Percentiles rank a stretch among this genome's conserved stretches.
phyloP scores from a whole-genome alignment of 2,329 filamentous ascomycete species.

The Colletotrichum abscissum region DNA sequence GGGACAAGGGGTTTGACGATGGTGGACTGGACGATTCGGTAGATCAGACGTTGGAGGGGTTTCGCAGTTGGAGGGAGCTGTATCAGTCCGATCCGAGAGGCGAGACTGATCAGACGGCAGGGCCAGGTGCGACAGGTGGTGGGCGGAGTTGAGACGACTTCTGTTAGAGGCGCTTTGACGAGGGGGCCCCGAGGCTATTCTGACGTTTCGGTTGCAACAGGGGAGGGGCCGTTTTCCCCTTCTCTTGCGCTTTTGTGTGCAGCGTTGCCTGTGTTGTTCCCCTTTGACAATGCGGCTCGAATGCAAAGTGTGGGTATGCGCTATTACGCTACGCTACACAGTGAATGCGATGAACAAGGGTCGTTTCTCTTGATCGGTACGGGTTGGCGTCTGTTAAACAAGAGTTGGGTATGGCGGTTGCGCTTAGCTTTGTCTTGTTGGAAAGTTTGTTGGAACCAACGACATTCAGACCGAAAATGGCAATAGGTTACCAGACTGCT shows the following conservation, averaged over 20 bases:
- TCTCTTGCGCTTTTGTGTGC: background rate
- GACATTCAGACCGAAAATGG: background rate
- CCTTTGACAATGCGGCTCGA: constrained; percentile 11
- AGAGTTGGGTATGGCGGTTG: background rate
- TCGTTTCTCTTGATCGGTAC: background rate
- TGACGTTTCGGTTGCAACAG: constrained; percentile 52
- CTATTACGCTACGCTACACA: background rate
- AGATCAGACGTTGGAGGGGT: constrained; percentile 60
- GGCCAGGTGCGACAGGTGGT: constrained; percentile 40
- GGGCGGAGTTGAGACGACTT: constrained; percentile 54
- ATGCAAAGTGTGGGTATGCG: background rate
- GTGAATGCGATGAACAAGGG: constrained; percentile 14
- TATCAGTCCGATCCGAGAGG: constrained; percentile 37
- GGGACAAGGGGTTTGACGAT: constrained; percentile 2
- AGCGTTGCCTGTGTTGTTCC: background rate
- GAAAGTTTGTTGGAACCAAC: constrained; percentile 10
- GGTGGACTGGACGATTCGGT: constrained; percentile 35
- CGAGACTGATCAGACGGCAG: constrained; percentile 42
- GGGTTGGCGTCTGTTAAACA: background rate
- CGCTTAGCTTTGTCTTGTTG: constrained; percentile 2
- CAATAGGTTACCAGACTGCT: constrained; percentile 25
- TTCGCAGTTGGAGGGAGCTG: constrained; percentile 49
- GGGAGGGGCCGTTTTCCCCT: constrained; percentile 38
- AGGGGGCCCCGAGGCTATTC: constrained; percentile 46
- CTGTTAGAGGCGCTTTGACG: constrained; percentile 58